Evolutionary conservation across 495 filamentous ascomycete genomes (phyloP).

Genomic region (Neurospora africana): DNA sequence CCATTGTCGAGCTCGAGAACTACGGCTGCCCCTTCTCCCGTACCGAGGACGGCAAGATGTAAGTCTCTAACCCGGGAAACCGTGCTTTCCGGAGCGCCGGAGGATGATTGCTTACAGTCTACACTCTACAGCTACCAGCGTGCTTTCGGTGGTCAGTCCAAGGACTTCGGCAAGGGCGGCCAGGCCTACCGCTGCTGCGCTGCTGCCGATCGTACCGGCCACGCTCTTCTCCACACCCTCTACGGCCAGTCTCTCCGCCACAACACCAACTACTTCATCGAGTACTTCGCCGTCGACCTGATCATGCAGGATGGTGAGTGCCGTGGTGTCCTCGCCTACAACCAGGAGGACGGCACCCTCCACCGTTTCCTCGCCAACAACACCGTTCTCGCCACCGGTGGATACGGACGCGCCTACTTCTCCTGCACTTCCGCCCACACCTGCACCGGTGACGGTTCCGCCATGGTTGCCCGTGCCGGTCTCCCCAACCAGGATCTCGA

Average conservation of each 20-base stretch:
- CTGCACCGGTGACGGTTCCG: conserved; percentile 97
- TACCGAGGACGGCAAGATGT: conserved; percentile 93
- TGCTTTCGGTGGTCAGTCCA: conserved; percentile 93
- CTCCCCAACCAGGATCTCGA: conserved; percentile 98
- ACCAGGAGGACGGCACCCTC: conserved; percentile 95
- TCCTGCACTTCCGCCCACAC: conserved; percentile 95
- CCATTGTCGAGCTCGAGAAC: conserved; percentile 90
- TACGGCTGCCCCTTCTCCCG: conserved; percentile 97
- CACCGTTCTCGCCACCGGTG: conserved; percentile 91
- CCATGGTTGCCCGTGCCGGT: conserved; percentile 95
- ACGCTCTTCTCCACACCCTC: conserved; percentile 92
- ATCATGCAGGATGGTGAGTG: conserved; percentile 95
- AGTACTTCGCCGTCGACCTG: conserved; percentile 93
- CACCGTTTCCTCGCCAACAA: conserved; percentile 93
- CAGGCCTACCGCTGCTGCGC: conserved; percentile 96
- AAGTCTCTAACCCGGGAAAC: conserved; percentile 11
- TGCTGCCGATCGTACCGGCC: conserved; percentile 89
- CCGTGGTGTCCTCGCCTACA: conserved; percentile 91
- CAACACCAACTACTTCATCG: conserved; percentile 99
- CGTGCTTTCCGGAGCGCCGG: not conserved
- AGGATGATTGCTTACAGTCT: conserved; percentile 3
- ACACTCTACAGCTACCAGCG: conserved; percentile 59
- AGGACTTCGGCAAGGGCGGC: conserved; percentile 89
- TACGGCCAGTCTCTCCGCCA: conserved; percentile 95
- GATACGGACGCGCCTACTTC: conserved; percentile 96